These are phyloP conservation scores for Suillus tomentosus DNA, from an alignment of 768 basidiomycete species.

Conservation along the genomic window DNA sequence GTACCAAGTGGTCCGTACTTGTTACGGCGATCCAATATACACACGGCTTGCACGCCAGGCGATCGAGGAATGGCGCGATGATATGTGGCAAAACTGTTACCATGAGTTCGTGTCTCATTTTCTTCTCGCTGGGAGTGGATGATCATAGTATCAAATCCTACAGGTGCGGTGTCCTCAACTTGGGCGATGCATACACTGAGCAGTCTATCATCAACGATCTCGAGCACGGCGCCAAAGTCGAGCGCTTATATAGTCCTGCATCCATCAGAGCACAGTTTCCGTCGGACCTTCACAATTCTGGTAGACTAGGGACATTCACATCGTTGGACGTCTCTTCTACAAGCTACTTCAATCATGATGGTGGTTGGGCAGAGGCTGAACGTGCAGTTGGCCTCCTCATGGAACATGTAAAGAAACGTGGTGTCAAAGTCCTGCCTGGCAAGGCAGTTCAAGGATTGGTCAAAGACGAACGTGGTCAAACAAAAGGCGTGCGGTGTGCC, in stretches of 20 bases:
- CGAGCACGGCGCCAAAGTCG: slow-evolving; percentile 53
- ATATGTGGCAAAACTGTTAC: slow-evolving; percentile 72
- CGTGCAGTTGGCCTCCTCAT: slow-evolving; percentile 62
- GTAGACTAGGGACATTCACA: slow-evolving; percentile 15
- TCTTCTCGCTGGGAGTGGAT: not conserved
- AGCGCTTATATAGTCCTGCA: slow-evolving; percentile 23
- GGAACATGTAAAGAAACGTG: slow-evolving; percentile 53
- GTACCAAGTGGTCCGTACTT: slow-evolving; percentile 66
- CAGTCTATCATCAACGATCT: slow-evolving; percentile 65
- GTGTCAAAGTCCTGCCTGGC: slow-evolving; percentile 60
- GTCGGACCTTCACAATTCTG: slow-evolving; percentile 19
- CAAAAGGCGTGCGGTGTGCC: slow-evolving; percentile 61
- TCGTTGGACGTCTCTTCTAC: slow-evolving; percentile 31
- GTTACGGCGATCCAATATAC: slow-evolving; percentile 72
- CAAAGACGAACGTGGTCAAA: slow-evolving; percentile 39
- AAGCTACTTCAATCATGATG: slow-evolving; percentile 74
- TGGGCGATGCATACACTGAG: slow-evolving; percentile 45
- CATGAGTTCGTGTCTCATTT: slow-evolving; percentile 69
- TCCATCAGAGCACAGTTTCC: slow-evolving; percentile 23
- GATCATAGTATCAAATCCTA: not conserved
- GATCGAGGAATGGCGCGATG: slow-evolving; percentile 72
- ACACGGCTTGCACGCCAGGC: slow-evolving; percentile 74
- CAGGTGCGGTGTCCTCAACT: slow-evolving; percentile 31
- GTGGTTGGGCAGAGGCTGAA: slow-evolving; percentile 84
- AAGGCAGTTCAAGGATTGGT: slow-evolving; percentile 57